These are phyloP conservation scores for Penicillium roqueforti DNA, from an alignment of 495 filamentous ascomycete genomes.

Conservation along the genomic window DNA sequence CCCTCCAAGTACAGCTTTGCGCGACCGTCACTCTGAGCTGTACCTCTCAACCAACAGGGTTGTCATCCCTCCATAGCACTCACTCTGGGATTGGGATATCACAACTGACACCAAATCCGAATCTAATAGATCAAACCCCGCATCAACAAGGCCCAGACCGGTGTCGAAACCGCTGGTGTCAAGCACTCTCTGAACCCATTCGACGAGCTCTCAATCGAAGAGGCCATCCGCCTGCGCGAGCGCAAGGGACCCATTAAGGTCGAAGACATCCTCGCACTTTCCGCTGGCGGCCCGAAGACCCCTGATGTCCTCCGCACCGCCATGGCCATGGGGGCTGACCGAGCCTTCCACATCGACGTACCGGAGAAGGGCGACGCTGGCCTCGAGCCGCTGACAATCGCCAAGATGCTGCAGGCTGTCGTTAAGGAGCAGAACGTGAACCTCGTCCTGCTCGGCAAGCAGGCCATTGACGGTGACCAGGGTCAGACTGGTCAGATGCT, in stretches of 20 bases:
- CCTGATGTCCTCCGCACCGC: slow-evolving; percentile 86
- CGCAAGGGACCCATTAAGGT: slow-evolving; percentile 59
- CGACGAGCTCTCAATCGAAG: slow-evolving; percentile 96
- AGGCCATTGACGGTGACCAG: slow-evolving; percentile 95
- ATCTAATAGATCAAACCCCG: slow-evolving; percentile 81
- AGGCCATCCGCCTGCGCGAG: slow-evolving; percentile 89
- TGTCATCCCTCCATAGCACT: background rate
- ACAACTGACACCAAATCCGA: slow-evolving; percentile 4
- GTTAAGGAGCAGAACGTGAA: slow-evolving; percentile 81
- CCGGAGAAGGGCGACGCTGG: slow-evolving; percentile 48
- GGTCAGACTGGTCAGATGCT: slow-evolving; percentile 98
- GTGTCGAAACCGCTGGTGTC: slow-evolving; percentile 82
- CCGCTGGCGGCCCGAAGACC: slow-evolving; percentile 81
- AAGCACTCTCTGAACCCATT: slow-evolving; percentile 99
- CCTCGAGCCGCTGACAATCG: slow-evolving; percentile 86
- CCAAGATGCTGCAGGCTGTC: slow-evolving; percentile 77
- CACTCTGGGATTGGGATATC: background rate
- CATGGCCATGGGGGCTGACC: slow-evolving; percentile 98
- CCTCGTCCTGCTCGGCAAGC: slow-evolving; percentile 90
- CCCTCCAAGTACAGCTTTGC: slow-evolving; percentile 1
- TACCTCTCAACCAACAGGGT: background rate
- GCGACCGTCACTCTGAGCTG: slow-evolving; percentile 13
- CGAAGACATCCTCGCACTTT: slow-evolving; percentile 84
- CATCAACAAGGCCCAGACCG: slow-evolving; percentile 93
- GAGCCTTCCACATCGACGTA: slow-evolving; percentile 76